Conservation (phyloP, 2,329 filamentous ascomycete genomes). For the Penicillium capsulatum region DNA sequence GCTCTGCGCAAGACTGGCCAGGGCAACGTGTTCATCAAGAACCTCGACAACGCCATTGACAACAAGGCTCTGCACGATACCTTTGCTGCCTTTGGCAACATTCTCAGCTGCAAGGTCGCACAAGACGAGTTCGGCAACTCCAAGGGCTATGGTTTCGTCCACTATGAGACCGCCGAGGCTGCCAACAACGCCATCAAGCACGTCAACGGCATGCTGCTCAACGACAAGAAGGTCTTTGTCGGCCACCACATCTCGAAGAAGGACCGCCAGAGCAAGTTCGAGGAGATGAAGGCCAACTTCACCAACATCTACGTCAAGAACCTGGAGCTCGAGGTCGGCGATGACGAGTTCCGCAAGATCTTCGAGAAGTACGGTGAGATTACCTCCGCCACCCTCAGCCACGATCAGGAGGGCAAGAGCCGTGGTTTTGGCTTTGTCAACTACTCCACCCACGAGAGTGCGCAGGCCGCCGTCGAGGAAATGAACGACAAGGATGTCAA, state of each 20-base stretch:
- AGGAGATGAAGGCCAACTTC: conserved; percentile 99
- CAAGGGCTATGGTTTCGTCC: conserved; percentile 98
- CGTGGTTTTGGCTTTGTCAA: conserved; percentile 96
- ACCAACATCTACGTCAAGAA: conserved; percentile 99
- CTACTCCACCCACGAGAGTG: conserved; percentile 86
- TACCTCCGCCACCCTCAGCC: conserved; percentile 89
- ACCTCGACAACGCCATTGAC: conserved; percentile 95
- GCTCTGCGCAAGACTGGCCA: conserved; percentile 98
- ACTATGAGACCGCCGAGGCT: conserved; percentile 99
- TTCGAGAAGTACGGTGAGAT: conserved; percentile 93
- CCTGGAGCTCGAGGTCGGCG: conserved; percentile 74
- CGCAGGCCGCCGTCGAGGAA: conserved; percentile 79
- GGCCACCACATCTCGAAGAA: conserved; percentile 99
- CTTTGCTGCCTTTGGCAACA: conserved; percentile 98
- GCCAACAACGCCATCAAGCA: conserved; percentile 97
- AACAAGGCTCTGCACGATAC: conserved; percentile 99
- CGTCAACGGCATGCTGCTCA: conserved; percentile 98
- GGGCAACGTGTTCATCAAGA: conserved; percentile 99
- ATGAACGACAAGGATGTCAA: conserved; percentile 90
- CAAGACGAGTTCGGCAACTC: conserved; percentile 96
- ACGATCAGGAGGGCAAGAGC: conserved; percentile 85
- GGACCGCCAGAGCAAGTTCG: conserved; percentile 99
- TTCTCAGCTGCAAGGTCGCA: conserved; percentile 98
- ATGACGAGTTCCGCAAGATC: conserved; percentile 89
- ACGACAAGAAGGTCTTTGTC: conserved; percentile 99